phyloP scores from a whole-genome alignment of 257 asterid species.

The Leonotis leonurus region DNA sequence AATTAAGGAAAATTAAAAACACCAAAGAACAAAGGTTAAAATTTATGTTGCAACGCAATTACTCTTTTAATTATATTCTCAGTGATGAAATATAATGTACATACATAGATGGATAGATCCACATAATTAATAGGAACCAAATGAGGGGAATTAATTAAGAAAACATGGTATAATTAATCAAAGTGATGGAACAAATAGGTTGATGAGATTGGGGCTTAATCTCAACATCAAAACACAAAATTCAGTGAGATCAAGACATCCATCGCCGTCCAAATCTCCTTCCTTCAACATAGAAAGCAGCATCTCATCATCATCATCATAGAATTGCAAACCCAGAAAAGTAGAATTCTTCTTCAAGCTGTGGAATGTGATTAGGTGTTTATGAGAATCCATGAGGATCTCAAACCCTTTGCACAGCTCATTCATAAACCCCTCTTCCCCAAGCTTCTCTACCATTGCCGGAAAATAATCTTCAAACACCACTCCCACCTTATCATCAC shows the following conservation, averaged over 20 bases:
- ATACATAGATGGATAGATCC: too few species aligned
- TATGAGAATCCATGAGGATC: slow-evolving; percentile 46
- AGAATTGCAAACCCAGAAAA: slow-evolving; percentile 32
- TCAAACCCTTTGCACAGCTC: slow-evolving; percentile 68
- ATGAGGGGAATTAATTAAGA: background rate
- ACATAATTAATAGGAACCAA: background rate
- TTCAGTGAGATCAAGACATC: slow-evolving; percentile 49
- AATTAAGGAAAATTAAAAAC: too few species aligned
- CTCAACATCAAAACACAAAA: slow-evolving; percentile 75
- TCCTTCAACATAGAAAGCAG: slow-evolving; percentile 45
- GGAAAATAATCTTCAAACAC: slow-evolving; percentile 69
- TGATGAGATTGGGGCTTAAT: slow-evolving; percentile 63
- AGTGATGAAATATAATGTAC: background rate
- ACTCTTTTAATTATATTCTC: too few species aligned
- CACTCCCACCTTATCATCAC: background rate
- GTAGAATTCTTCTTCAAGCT: slow-evolving; percentile 66
- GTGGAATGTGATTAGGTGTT: slow-evolving; percentile 49
- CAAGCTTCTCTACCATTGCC: slow-evolving; percentile 59
- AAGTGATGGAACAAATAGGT: background rate
- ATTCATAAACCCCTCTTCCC: slow-evolving; percentile 50
- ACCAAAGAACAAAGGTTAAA: background rate
- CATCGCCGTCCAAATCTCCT: slow-evolving; percentile 79
- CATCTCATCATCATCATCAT: too few species aligned
- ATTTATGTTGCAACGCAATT: too few species aligned
- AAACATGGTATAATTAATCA: background rate